phyloP scores from a whole-genome alignment of 768 basidiomycete genomes.

The Favolaschia claudopus region DNA sequence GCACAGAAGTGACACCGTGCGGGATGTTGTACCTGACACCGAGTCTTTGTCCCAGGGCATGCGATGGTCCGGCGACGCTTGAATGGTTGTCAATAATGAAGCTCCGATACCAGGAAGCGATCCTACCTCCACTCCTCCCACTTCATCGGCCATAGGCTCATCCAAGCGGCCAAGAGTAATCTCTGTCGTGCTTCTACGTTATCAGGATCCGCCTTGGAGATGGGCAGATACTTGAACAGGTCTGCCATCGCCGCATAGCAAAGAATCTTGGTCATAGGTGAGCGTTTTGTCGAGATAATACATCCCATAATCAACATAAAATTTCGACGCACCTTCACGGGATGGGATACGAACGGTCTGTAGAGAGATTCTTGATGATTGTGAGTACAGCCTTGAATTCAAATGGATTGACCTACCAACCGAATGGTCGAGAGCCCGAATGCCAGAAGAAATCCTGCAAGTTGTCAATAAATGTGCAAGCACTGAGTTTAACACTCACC shows the following conservation, averaged over 20 bases:
- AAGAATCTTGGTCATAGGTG: no score
- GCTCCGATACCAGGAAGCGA: no score
- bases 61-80: slow-evolving; percentile 76
- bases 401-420: slow-evolving; percentile 58
- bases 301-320: no score
- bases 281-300: no score
- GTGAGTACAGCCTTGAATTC: background rate
- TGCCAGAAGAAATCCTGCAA: slow-evolving; percentile 77
- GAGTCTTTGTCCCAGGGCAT: slow-evolving; percentile 75
- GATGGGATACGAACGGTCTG: slow-evolving; percentile 59
- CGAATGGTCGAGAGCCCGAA: slow-evolving; percentile 82
- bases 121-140: slow-evolving; percentile 61
- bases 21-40: slow-evolving; percentile 79
- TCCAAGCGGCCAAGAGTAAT: slow-evolving; percentile 80
- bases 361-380: slow-evolving; percentile 64
- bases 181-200: slow-evolving; percentile 68
- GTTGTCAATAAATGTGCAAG: slow-evolving; percentile 14
- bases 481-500: slow-evolving; percentile 51
- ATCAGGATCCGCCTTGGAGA: slow-evolving; percentile 64
- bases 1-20: slow-evolving; percentile 85
- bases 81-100: background rate
- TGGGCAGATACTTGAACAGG: slow-evolving; percentile 76
- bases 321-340: no score
- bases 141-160: slow-evolving; percentile 77
- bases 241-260: slow-evolving; percentile 73